These are phyloP conservation scores for Fistulinella cinereoalba DNA, from an alignment of 1,284 basidiomycete genomes.

Conservation along the genomic window DNA sequence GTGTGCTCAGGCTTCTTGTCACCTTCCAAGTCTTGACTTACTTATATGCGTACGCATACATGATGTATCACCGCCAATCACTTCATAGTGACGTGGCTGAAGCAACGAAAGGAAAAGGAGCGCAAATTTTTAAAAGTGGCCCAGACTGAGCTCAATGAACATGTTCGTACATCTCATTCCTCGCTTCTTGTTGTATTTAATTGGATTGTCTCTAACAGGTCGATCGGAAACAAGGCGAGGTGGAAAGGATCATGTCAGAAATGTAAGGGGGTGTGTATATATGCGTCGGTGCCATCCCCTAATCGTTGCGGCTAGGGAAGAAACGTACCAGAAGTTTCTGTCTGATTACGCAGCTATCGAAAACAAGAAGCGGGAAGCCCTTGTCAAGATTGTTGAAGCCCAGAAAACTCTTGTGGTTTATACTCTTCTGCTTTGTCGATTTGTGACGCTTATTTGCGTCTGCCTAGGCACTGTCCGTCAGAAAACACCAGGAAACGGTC, in stretches of 20 bases:
- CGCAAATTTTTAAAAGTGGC: constrained; percentile 28
- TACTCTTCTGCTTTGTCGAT: background rate
- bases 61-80: too few species aligned
- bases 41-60: constrained; percentile 11
- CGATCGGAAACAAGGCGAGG: constrained; percentile 17
- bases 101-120: constrained; percentile 38
- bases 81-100: constrained; percentile 43
- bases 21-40: too few species aligned
- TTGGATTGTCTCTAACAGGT: constrained; percentile 11
- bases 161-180: constrained; percentile 14
- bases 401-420: constrained; percentile 28
- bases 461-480: constrained; percentile 25
- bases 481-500: constrained; percentile 26
- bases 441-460: background rate
- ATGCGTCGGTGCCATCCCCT: constrained; percentile 3
- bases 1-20: background rate
- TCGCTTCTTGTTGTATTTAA: background rate
- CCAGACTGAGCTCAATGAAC: constrained; percentile 32
- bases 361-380: constrained; percentile 29
- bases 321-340: constrained; percentile 28
- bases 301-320: constrained; percentile 16
- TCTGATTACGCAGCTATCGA: constrained; percentile 23
- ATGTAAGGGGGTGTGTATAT: constrained; percentile 23
- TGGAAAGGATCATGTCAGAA: constrained; percentile 18
- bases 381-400: constrained; percentile 26